Evolutionary conservation across 75 land plant species (phyloP).

Genomic region (Picea sitchensis): DNA sequence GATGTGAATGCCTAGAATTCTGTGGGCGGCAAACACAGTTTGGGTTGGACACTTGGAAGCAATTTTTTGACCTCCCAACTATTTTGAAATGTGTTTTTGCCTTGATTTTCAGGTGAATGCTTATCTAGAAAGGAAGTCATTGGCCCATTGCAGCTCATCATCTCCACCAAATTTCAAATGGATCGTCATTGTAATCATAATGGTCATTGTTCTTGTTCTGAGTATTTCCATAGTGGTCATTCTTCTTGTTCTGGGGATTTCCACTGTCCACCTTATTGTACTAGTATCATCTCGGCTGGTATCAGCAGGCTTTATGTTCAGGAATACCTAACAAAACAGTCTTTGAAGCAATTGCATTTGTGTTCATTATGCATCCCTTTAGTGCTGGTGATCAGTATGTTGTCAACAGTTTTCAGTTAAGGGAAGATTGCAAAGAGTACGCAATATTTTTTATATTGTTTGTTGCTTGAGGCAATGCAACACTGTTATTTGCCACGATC

Average conservation of each 20-base stretch:
- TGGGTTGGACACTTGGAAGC: neutral
- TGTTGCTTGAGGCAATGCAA: too few relatives aligned
- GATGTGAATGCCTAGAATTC: neutral
- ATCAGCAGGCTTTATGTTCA: slow-evolving; percentile 82
- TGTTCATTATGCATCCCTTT: slow-evolving; percentile 92
- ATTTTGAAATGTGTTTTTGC: too few relatives aligned
- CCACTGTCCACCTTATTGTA: slow-evolving; percentile 70
- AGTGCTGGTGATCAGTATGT: slow-evolving; percentile 96
- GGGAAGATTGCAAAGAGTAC: too few relatives aligned
- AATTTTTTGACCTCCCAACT: too few relatives aligned
- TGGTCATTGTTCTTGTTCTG: slow-evolving; percentile 56
- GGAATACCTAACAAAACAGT: slow-evolving; percentile 82
- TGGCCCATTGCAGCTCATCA: too few relatives aligned
- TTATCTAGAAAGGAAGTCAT: too few relatives aligned
- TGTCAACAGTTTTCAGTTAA: slow-evolving; percentile 85
- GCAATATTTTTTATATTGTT: too few relatives aligned
- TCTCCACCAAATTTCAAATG: neutral
- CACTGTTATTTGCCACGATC: too few relatives aligned
- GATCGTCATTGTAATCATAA: neutral
- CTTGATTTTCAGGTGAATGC: too few relatives aligned
- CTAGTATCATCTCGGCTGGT: slow-evolving; percentile 76
- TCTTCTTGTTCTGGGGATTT: slow-evolving; percentile 74
- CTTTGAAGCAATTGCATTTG: slow-evolving; percentile 89
- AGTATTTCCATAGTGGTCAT: slow-evolving; percentile 50
- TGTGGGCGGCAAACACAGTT: neutral